A percentile compares a stretch with the other conserved stretches of the same genome.
These are phyloP conservation scores for Cladorrhinum samala DNA, from an alignment of 495 filamentous ascomycete species.

Conservation along the genomic window DNA sequence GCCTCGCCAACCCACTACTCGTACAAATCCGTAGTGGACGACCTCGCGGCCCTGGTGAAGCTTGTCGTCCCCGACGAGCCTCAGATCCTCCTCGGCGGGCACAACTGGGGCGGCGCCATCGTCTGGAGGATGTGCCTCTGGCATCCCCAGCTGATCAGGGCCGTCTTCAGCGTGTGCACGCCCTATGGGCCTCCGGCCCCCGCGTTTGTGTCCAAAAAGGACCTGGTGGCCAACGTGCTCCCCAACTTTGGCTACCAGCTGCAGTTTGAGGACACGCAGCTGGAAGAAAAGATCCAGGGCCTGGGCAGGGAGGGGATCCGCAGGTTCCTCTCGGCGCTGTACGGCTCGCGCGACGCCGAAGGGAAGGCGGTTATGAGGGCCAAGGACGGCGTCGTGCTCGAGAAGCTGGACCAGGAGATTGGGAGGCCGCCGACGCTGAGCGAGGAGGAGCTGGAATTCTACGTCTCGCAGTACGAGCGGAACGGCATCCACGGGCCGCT, in stretches of 20 bases:
- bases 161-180: slow-evolving; percentile 74
- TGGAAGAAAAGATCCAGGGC: slow-evolving; percentile 55
- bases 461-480: slow-evolving; percentile 61
- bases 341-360: too few species aligned
- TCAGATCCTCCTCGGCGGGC: slow-evolving; percentile 65
- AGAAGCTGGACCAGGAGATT: slow-evolving; percentile 37
- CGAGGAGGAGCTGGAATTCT: slow-evolving; percentile 69
- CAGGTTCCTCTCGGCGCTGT: slow-evolving; percentile 59
- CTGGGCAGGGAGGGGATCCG: slow-evolving; percentile 42
- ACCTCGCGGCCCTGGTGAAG: slow-evolving; percentile 40
- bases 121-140: slow-evolving; percentile 61
- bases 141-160: slow-evolving; percentile 62
- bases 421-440: slow-evolving; percentile 50
- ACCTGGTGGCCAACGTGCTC: slow-evolving; percentile 48
- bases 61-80: background rate
- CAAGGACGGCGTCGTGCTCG: slow-evolving; percentile 48
- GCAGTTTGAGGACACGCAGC: slow-evolving; percentile 59
- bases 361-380: slow-evolving; percentile 49
- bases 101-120: slow-evolving; percentile 64
- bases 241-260: slow-evolving; percentile 84
- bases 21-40: slow-evolving; percentile 57
- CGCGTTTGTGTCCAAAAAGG: slow-evolving; percentile 40
- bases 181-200: slow-evolving; percentile 54
- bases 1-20: slow-evolving; percentile 49
- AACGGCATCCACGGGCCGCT: slow-evolving; percentile 69